These are phyloP conservation scores for Tetradesmus lagerheimii DNA, from an alignment of 139 green algal species.

Conservation along the genomic window DNA sequence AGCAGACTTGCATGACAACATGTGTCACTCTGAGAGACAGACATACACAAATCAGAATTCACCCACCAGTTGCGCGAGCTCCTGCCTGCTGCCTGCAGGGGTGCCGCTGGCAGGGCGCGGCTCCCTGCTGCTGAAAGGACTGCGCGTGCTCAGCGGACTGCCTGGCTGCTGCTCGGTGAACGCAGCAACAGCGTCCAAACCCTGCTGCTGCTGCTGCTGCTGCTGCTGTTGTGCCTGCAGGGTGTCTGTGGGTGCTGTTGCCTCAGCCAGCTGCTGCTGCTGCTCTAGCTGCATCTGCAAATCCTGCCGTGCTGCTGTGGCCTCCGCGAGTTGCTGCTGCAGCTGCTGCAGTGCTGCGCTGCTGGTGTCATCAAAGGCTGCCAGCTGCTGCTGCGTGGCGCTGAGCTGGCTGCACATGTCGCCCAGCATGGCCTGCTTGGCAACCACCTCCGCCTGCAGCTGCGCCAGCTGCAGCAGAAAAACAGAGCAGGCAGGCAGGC, in stretches of 20 bases:
- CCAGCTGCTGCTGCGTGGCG: slow-evolving; percentile 1
- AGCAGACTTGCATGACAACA: too few species aligned
- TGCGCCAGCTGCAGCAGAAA: neutral
- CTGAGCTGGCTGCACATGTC: slow-evolving; percentile 16
- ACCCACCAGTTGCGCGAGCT: slow-evolving; percentile 20
- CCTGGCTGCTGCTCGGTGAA: neutral
- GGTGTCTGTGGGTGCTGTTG: neutral
- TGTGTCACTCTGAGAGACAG: too few species aligned
- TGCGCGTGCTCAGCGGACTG: neutral
- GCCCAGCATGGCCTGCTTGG: neutral
- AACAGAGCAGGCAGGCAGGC: neutral
- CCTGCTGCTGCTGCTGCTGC: slow-evolving; percentile 24
- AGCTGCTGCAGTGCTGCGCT: neutral
- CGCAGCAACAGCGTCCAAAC: neutral
- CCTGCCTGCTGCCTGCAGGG: slow-evolving; percentile 21
- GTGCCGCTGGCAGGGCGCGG: neutral
- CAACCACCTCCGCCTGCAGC: neutral
- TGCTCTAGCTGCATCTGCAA: neutral
- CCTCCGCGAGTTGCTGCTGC: neutral
- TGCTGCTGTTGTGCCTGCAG: neutral
- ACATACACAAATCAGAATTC: too few species aligned
- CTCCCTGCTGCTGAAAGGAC: neutral
- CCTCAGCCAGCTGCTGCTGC: neutral
- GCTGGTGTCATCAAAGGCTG: neutral
- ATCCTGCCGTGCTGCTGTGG: too few species aligned